Base-by-base conservation (phyloP, 306 rosid species). In the Carpinus fangiana region DNA sequence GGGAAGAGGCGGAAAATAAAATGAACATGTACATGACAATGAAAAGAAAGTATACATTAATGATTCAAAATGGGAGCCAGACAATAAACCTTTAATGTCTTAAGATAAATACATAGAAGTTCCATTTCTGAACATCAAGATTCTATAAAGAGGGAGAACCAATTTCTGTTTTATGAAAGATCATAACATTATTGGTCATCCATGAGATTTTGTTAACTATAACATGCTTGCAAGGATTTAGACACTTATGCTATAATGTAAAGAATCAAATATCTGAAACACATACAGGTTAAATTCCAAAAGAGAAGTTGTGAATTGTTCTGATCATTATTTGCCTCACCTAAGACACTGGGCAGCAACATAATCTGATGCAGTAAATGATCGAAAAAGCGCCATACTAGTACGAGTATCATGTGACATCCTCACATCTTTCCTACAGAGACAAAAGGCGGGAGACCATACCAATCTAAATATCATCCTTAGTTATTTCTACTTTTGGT, bases 341-440 rank as follows among this genome's bases (percentile, higher is more conserved):
- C 98, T 90, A 65, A 94, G 69, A 83, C 97, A 72, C 82, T 94
- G 97, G 34, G 98, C 93, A 68, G 96, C 87, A 78, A 94, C 83
- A 80, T 92, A 94, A 77, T 94, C 97, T 38, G 93, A 84, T 54
- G 93, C 98, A 17, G 94, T 80, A 85, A 90, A 94, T 74, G 98
- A 89, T 50, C 75, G 86, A 76, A 94, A 94, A 62, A 94, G 89
- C 47, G 96, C 97, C 81, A 91, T 9, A 85, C 83, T 94, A 62
- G 88, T 88, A 50, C 98, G 98, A 20, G 97, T 89, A 80, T 94
- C 98, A 77, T 90, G 88, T 57, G 93, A 72, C 84, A 86, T 78
- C 70, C 76, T 88, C 53, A 18, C 67, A 73, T 80, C 87, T 83
- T 92, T 84, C 90, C 98, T 92, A 61, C 59, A 64, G 79, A 50